These are phyloP conservation scores for Batrachochytrium dendrobatidis DNA, from an alignment of 371 early-diverging fungal species.

Conservation along the genomic window DNA sequence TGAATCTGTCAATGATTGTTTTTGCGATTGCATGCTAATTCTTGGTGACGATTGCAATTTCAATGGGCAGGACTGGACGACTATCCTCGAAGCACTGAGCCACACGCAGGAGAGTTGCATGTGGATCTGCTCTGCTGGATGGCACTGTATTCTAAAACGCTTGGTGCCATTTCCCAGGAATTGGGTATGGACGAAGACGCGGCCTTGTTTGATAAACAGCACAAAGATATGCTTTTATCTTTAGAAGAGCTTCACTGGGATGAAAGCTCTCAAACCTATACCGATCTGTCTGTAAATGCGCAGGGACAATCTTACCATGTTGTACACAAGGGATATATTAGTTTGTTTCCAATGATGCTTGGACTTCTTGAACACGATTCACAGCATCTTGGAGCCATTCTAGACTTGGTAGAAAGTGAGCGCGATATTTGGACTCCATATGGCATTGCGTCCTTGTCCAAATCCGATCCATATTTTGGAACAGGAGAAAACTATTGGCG, in stretches of 20 bases:
- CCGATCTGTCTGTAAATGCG: conserved; percentile 64
- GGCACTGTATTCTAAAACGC: conserved; percentile 64
- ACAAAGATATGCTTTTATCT: conserved; percentile 41
- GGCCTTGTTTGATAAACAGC: conserved; percentile 46
- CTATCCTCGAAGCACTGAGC: conserved; percentile 78
- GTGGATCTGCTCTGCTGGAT: conserved; percentile 88
- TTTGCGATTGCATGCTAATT: background rate
- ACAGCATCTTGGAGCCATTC: conserved; percentile 56
- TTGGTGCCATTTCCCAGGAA: conserved; percentile 57
- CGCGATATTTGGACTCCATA: conserved; percentile 73
- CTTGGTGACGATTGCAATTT: background rate
- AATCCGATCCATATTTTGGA: conserved; percentile 61
- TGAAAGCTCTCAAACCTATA: conserved; percentile 59
- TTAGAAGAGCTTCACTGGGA: conserved; percentile 73
- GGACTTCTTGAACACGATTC: conserved; percentile 68
- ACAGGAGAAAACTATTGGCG: conserved; percentile 92
- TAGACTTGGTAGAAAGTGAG: conserved; percentile 67
- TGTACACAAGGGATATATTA: conserved; percentile 83
- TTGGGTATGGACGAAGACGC: conserved; percentile 50
- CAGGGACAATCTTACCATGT: conserved; percentile 50
- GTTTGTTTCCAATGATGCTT: conserved; percentile 72
- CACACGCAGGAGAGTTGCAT: conserved; percentile 77
- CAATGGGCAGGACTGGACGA: conserved; percentile 75
- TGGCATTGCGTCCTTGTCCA: conserved; percentile 59
- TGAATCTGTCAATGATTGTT: background rate